Percentiles rank a stretch among this genome's conserved stretches.
phyloP scores from a whole-genome alignment of 108 stramenopile genomes.

The Nitzschia putrida region DNA sequence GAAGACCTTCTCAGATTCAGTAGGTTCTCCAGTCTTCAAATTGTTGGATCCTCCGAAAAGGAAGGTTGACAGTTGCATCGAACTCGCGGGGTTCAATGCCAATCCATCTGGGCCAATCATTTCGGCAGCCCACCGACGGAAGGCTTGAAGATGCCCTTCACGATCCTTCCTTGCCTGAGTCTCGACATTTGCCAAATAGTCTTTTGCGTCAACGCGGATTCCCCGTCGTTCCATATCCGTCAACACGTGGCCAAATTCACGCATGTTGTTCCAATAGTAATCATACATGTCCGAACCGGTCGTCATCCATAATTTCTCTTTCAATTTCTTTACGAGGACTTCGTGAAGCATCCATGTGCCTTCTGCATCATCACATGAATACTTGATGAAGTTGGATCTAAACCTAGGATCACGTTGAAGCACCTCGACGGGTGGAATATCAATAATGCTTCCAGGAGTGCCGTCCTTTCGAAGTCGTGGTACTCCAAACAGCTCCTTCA shows the following conservation, averaged over 20 bases:
- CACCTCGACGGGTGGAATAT: conserved; percentile 84
- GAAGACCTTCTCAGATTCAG: conserved; percentile 75
- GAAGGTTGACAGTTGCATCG: conserved; percentile 81
- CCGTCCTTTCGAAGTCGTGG: conserved; percentile 86
- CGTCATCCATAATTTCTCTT: conserved; percentile 56
- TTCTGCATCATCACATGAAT: conserved; percentile 86
- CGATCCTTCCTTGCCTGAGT: conserved; percentile 79
- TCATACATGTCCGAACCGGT: conserved; percentile 72
- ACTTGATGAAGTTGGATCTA: conserved; percentile 82
- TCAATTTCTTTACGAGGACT: conserved; percentile 50
- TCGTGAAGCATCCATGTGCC: conserved; percentile 79
- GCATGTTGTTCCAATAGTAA: conserved; percentile 90
- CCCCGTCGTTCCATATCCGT: conserved; percentile 98
- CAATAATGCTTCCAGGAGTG: conserved; percentile 67
- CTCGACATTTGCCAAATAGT: conserved; percentile 87
- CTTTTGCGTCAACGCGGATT: conserved; percentile 88
- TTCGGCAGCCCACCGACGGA: conserved; percentile 78
- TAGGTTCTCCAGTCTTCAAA: conserved; percentile 65
- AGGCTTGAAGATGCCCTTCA: conserved; percentile 51
- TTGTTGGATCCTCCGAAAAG: conserved; percentile 89
- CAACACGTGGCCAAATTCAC: conserved; percentile 92
- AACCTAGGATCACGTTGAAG: conserved; percentile 78
- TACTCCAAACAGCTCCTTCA: conserved; percentile 95
- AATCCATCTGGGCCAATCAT: conserved; percentile 79
- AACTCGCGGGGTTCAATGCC: conserved; percentile 84